phyloP scores from a whole-genome alignment of 768 basidiomycete genomes.

The Tricholoma sp. region DNA sequence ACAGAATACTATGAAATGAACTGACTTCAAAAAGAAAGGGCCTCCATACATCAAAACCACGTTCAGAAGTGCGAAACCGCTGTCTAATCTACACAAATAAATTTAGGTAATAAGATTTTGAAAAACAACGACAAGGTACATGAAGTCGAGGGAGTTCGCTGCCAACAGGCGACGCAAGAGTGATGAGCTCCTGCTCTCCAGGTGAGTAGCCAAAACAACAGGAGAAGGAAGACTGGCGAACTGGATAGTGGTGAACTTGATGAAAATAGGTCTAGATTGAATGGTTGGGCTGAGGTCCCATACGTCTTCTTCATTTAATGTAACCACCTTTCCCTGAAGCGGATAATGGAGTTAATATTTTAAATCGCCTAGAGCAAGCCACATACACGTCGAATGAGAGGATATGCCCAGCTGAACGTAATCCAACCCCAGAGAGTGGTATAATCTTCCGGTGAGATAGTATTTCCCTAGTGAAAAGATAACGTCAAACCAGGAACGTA shows the following conservation, averaged over 20 bases:
- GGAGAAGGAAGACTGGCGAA: no score
- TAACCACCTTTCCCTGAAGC: constrained; percentile 39
- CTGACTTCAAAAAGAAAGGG: no score
- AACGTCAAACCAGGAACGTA: background rate
- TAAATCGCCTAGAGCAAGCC: background rate
- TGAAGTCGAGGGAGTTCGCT: no score
- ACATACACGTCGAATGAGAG: constrained; percentile 47
- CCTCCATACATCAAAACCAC: no score
- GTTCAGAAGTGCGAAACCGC: no score
- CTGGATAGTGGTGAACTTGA: constrained; percentile 32
- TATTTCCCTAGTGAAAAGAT: constrained; percentile 28
- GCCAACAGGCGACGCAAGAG: no score
- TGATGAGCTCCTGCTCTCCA: no score
- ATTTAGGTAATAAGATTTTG: no score
- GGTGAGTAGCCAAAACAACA: no score
- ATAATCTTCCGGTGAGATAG: constrained; percentile 70
- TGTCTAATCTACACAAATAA: no score
- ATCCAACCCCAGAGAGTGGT: constrained; percentile 67
- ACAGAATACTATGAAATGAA: no score
- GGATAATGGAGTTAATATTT: background rate
- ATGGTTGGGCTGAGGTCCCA: constrained; percentile 66
- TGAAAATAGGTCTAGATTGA: constrained; percentile 61
- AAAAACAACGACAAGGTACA: no score
- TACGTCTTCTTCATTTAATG: constrained; percentile 66
- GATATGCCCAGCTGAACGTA: constrained; percentile 68